Evolutionary conservation across 1,139 yeast genomes (phyloP), one percentile per base, ranked within the genome.

Genomic region (Geotrichum armillariae): DNA sequence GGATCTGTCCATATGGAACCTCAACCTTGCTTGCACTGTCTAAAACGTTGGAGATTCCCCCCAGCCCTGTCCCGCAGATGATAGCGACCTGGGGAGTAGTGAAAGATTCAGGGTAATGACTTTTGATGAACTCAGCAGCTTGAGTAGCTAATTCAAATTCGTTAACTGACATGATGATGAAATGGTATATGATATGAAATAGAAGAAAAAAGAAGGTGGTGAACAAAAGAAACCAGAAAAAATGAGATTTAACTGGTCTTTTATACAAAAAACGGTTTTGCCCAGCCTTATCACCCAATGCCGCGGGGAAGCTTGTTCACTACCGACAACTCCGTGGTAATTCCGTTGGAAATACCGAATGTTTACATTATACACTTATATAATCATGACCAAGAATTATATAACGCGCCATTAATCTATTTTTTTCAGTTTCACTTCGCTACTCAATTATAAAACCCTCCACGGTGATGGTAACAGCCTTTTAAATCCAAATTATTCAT

Each of bases 61-160:
- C 95, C 14, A 93, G 74, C 0, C 98, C 98, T 2, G 97, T 88
- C 4, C 99, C 98, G 71, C 98, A 91, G 47, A 93, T 85, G 58
- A 93, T 85, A 60, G 91, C 78, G 1, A 80, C 84, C 53, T 80
- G 72, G 1, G 71, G 68, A 16, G 55, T 41, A 36, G 53, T 49
- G 22, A 65, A 57, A 14, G 55, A 61, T n/a, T 34, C 54, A 4
- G 70, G 66, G n/a, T 65, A 55, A 25, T 53, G 50, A 6, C 52
- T 35, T 32, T 49, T 47, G 41, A 69, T 60, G 41, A 53, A 56
- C 21, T 55, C 56, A 12, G 62, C 63, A 11, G 67, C 63, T 20
- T 41, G 53, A 8, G 46, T 49, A 5, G 66, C 66, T 32, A 49
- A 42, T 8, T 60, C 62, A 42, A 47, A 49, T 22, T 50, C 55